Base-by-base conservation (phyloP, 2,329 filamentous ascomycete species). In the Pochonia chlamydosporia region DNA sequence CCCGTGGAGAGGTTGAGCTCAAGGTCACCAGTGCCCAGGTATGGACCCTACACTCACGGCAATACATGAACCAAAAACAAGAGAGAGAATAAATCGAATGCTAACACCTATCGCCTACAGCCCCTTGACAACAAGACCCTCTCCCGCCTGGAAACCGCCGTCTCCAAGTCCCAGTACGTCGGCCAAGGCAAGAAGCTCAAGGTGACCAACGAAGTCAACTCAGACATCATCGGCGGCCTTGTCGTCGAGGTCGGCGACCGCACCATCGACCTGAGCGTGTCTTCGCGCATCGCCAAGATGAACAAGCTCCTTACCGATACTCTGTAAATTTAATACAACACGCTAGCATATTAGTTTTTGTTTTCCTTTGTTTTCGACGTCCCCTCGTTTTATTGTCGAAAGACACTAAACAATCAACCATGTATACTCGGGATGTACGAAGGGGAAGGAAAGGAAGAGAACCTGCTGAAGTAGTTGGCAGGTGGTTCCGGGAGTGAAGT, bases 301-400 rank as follows among this genome's bases (percentile, higher is more conserved):
- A 99, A 99, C 89, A 99, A 97, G 86, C 85, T 96, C 69, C 87
- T 99, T 67, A 91, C 81, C 61, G 93, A 99, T 75, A 81, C 86
- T 72, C 79, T 99, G 87, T 99, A 96, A 88, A 90, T 55, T 46
- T 49, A 48, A 54, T 49, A 54, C 48, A 50, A 51, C 49, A 46
- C 10, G 9, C 36, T 21, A 46, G 26, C 25, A n/a, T 25, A 18
- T 47, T 36, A 18, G n/a, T 26, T 42, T 16, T 13, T 43, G 5
- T 39, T n/a, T 18, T 16, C 23, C n/a, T 40, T 20, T 26, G 21
- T 43, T 21, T 31, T n/a, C 35, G 20, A 10, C n/a, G n/a, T 18
- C 7, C 16, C 7, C 33, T 20, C 16, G n/a, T 9, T 36, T 18
- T 11, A 6, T 20, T 39, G 35, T 2, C 2, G 13, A 13, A 18